Base-by-base conservation (phyloP, 2,329 filamentous ascomycete genomes). In the Elsinoe fawcettii region DNA sequence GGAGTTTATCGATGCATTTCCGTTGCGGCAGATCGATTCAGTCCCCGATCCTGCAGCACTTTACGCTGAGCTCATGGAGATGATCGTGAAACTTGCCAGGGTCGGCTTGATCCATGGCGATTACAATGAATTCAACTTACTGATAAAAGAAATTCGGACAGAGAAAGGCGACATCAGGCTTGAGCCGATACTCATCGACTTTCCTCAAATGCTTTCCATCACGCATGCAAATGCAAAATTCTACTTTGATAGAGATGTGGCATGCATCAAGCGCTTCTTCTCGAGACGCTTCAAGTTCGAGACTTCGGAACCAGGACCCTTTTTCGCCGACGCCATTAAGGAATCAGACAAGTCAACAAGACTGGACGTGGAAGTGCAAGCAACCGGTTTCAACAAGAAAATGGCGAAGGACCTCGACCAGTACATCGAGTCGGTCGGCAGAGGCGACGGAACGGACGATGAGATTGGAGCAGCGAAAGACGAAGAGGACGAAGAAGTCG, bases 71-170 rank as follows among this genome's bases (percentile, higher is more conserved):
- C 77, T 99, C 32, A 95, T 99, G 67, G 80, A 83, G 41, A 81
- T 96, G 64, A 90, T 99, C 57, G 76, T 99, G 43, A 82, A 85
- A 25, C 78, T 99, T 39, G 92, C 93, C 5, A 83, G 83, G 60
- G 84, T 91, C 64, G 93, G 93, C 5, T 76, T 99, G 49, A 99
- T 99, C 60, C 93, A 99, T 69, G 93, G 93, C 61, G 93, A 99
- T 70, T 99, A 95, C 76, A 99, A 99, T 75, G 95, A 99, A 72
- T 99, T 99, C 79, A 99, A 99, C 71, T 92, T 99, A 62, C 77
- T 99, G 32, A 85, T 99, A 69, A 90, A 93, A 68, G 92, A 97
- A 70, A 82, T 77, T 49, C 25, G 22, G 20, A 20, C 47, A 30
- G 25, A 23, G 14, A 30, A 54, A 23, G 47, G 37, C 5, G 41